Conservation (phyloP, 164 flowering plant species). For the Chimonanthus salicifolius region DNA sequence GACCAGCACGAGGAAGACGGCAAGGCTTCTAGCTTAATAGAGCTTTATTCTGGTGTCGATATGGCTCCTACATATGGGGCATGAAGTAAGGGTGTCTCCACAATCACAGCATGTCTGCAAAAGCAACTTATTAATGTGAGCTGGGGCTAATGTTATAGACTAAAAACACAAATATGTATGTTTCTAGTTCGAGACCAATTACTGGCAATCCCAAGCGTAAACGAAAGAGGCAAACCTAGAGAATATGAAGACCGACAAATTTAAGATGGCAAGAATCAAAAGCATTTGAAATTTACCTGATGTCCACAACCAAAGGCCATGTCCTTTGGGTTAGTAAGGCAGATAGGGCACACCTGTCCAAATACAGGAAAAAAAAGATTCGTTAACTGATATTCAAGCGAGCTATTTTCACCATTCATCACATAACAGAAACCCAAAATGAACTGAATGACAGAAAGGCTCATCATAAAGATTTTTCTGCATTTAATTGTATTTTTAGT, state of each 20-base stretch:
- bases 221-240: background rate
- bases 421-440: no score
- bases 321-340: constrained; percentile 40
- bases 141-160: background rate
- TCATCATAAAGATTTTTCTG: background rate
- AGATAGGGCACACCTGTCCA: constrained; percentile 60
- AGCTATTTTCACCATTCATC: background rate
- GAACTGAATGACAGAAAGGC: background rate
- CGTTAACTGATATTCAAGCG: background rate
- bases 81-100: constrained; percentile 35
- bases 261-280: no score
- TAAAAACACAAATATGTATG: background rate
- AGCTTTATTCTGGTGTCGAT: constrained; percentile 52
- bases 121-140: background rate
- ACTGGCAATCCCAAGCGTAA: background rate
- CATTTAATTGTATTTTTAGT: no score
- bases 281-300: constrained; percentile 31
- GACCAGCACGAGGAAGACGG: background rate
- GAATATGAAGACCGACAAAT: background rate
- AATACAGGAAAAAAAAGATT: background rate
- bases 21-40: constrained; percentile 14
- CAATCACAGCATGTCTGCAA: constrained; percentile 60
- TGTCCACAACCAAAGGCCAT: constrained; percentile 70
- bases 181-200: background rate
- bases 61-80: constrained; percentile 50